Evolutionary conservation across 2,329 filamentous ascomycete genomes (phyloP).

Genomic region (Dactylellina leptospora): DNA sequence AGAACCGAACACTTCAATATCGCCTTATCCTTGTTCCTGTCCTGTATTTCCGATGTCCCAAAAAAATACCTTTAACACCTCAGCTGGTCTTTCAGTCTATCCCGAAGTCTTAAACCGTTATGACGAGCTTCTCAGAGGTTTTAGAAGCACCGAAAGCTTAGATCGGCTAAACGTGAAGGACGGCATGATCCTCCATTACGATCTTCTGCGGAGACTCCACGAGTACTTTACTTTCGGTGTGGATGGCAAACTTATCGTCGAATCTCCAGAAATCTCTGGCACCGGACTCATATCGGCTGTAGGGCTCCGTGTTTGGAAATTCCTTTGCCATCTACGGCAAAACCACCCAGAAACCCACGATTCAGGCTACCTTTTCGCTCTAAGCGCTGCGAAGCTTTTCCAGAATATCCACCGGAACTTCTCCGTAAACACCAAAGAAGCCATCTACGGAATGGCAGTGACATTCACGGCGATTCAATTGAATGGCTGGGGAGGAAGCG

Average conservation of each 20-base stretch:
- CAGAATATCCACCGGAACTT: not conserved
- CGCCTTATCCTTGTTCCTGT: too few species aligned
- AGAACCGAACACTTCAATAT: too few species aligned
- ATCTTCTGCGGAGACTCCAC: not conserved
- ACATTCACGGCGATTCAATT: not conserved
- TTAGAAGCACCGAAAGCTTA: not conserved
- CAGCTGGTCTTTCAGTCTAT: not conserved
- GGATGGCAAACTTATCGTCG: not conserved
- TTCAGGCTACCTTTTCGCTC: not conserved
- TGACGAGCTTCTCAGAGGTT: not conserved
- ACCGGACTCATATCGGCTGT: not conserved
- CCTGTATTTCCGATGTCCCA: not conserved
- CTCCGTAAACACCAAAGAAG: not conserved
- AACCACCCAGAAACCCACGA: not conserved
- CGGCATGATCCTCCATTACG: not conserved
- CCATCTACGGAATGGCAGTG: not conserved
- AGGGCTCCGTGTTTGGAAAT: not conserved
- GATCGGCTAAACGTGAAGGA: not conserved
- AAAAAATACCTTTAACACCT: not conserved
- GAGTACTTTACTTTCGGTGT: not conserved
- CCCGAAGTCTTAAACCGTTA: not conserved
- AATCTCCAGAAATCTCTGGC: not conserved
- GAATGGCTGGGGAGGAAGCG: not conserved
- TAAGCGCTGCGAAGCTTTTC: not conserved
- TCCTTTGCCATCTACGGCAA: not conserved